phyloP scores from a whole-genome alignment of 2,329 filamentous ascomycete genomes.

The Fusarium verrucosum region DNA sequence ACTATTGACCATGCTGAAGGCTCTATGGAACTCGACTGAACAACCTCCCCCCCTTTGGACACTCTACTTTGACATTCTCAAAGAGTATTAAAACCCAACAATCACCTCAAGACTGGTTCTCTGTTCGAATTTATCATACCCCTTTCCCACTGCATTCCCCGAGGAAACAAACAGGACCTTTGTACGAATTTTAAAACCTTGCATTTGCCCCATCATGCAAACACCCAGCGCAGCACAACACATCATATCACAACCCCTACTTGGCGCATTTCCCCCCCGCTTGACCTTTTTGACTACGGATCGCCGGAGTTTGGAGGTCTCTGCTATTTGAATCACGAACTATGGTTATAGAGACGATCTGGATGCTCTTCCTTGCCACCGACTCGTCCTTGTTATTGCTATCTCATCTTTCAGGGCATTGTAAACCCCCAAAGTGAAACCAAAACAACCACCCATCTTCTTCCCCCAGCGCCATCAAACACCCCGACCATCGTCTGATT shows the following conservation, averaged over 20 bases:
- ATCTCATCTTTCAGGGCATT: conserved; percentile 10
- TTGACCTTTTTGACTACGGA: conserved; percentile 31
- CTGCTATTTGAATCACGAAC: conserved; percentile 39
- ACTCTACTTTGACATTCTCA: not conserved
- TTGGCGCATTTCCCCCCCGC: conserved; percentile 6
- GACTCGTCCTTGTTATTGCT: conserved; percentile 4
- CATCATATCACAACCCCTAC: not conserved
- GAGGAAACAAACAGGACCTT: conserved; percentile 18
- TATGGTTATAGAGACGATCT: conserved; percentile 42
- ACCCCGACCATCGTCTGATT: conserved; percentile 6
- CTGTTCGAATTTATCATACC: conserved; percentile 33
- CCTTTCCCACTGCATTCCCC: conserved; percentile 11
- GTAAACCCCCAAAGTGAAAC: not conserved
- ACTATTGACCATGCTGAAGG: conserved; percentile 53
- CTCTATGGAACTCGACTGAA: conserved; percentile 54
- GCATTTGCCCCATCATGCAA: conserved; percentile 1
- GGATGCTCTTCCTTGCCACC: conserved; percentile 27
- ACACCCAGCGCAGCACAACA: not conserved
- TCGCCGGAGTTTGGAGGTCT: conserved; percentile 36
- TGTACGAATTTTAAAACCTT: conserved; percentile 27
- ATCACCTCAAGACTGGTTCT: conserved; percentile 29
- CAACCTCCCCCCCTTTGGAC: not conserved
- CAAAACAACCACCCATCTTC: not conserved
- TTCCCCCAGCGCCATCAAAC: not conserved
- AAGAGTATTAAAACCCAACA: conserved; percentile 21